Base-by-base conservation (phyloP, 2,329 filamentous ascomycete genomes). In the Cladophialophora psammophila region DNA sequence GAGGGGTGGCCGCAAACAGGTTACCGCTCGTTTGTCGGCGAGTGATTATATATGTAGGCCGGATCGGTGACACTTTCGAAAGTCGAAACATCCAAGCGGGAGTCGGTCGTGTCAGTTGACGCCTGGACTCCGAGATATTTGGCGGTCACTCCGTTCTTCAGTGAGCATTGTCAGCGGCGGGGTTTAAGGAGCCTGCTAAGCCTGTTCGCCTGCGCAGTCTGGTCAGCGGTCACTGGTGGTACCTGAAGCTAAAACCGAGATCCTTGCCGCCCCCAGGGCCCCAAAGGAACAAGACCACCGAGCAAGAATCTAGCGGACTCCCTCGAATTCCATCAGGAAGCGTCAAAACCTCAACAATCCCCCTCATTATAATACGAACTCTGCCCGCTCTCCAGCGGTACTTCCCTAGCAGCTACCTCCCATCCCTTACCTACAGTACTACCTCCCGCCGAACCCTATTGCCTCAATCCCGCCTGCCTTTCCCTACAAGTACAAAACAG, bases 201-300 rank as follows among this genome's bases (percentile, higher is more conserved):
- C 40, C 57, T 60, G 57, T 20, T 42, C 13, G 34, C 45, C 50
- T 57, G 42, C 31, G 18, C 42, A 35, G 31, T 31, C 15, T 15
- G 13, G 32, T 15, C 4, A 56, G n/a, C 4, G 32, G 20, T 36
- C 36, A 15, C 12, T 38, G 38, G 48, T 53, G 42, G 62, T 64
- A 64, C 62, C 62, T 64, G 62, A 53, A 64, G 59, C 53, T 64
- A 57, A 59, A 64, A 57, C 18, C 62, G 31, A 42, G 34, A 63
- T 64, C 40, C 54, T 59, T 50, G 38, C 52, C 57, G 48, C 62
- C 50, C 45, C 26, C 2, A 26, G 3, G 26, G 26, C 32, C 15
- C 26, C 31, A 45, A 56, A 18, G 55, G 6, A n/a, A 34, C 20
- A 18, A 42, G 54, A 35, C 15, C 32, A 26, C 40, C 26, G 18